Conservation (phyloP, 768 basidiomycete species). For the Leccinum incarnatum region DNA sequence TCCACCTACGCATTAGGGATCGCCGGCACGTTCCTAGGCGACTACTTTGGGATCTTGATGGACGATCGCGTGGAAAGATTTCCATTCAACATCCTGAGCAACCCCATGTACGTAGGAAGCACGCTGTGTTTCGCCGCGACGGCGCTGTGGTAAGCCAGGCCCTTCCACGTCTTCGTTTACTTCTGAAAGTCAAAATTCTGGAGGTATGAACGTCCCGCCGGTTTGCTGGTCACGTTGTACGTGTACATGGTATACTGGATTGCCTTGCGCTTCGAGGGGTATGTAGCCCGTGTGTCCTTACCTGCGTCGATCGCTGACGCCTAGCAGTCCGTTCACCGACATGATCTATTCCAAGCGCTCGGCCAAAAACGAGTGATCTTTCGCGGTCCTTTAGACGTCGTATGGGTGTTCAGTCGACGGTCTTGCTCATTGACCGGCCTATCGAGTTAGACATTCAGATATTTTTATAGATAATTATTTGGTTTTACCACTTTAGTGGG, state of each 20-base stretch:
- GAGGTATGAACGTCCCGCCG: slow-evolving; percentile 86
- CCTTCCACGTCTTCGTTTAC: not conserved
- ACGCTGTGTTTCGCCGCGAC: slow-evolving; percentile 86
- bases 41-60: slow-evolving; percentile 87
- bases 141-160: slow-evolving; percentile 71
- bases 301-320: not conserved
- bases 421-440: not conserved
- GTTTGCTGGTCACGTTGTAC: slow-evolving; percentile 73
- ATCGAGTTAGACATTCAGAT: not conserved
- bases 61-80: slow-evolving; percentile 91
- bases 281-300: slow-evolving; percentile 27
- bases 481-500: not conserved
- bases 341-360: slow-evolving; percentile 70
- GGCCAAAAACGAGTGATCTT: slow-evolving; percentile 19
- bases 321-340: slow-evolving; percentile 67
- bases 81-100: slow-evolving; percentile 89
- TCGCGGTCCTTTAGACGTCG: not conserved
- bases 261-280: slow-evolving; percentile 91
- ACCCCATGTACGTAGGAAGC: slow-evolving; percentile 98
- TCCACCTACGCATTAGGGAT: slow-evolving; percentile 90
- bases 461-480: not conserved
- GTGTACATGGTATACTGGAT: slow-evolving; percentile 83
- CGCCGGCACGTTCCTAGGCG: slow-evolving; percentile 88
- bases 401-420: not conserved
- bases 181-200: not conserved